These are phyloP conservation scores for Russula sp. DNA, from an alignment of 768 basidiomycete genomes.

Conservation along the genomic window DNA sequence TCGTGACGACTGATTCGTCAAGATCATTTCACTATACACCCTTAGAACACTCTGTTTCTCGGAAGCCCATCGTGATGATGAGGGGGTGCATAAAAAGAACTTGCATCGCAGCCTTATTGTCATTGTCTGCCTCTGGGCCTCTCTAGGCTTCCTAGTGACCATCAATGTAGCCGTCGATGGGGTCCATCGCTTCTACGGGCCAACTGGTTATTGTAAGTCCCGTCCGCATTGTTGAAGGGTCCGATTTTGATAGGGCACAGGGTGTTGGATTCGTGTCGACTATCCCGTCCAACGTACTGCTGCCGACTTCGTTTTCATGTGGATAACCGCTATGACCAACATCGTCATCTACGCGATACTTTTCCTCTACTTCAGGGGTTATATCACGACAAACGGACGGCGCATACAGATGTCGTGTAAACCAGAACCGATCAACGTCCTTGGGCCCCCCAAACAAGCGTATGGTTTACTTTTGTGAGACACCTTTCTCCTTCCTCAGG, in stretches of 20 bases:
- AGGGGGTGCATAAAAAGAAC: not conserved
- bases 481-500: not conserved
- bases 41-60: conserved; percentile 35
- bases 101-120: conserved; percentile 6
- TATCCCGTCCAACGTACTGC: conserved; percentile 37
- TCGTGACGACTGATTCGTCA: not conserved
- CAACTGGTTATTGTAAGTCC: conserved; percentile 38
- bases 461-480: conserved; percentile 13
- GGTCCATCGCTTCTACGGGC: conserved; percentile 36
- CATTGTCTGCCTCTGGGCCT: conserved; percentile 34
- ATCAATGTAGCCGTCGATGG: conserved; percentile 32
- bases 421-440: not conserved
- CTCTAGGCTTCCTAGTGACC: conserved; percentile 37
- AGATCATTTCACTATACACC: conserved; percentile 38
- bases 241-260: conserved; percentile 25
- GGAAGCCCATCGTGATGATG: not conserved
- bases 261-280: conserved; percentile 45
- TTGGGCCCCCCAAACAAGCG: not conserved
- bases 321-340: conserved; percentile 39
- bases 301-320: conserved; percentile 47
- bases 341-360: conserved; percentile 41
- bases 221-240: not conserved
- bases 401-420: conserved; percentile 20
- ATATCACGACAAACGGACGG: conserved; percentile 33
- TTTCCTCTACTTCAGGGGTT: conserved; percentile 38